phyloP scores from a whole-genome alignment of 2,329 filamentous ascomycete species.

The Microdochium paspali region DNA sequence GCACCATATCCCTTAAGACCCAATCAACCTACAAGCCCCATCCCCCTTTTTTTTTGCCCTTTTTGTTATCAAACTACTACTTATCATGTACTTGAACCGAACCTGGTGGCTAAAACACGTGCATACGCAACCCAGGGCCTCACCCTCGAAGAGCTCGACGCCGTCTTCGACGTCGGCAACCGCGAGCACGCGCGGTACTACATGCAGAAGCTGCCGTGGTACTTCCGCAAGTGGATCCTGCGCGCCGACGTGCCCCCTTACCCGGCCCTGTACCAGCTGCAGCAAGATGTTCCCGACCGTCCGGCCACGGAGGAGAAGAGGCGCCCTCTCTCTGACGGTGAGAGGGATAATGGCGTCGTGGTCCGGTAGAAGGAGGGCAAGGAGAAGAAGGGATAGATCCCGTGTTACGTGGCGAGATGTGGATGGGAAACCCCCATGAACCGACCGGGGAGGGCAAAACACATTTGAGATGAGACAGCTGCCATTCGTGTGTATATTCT shows the following conservation, averaged over 20 bases:
- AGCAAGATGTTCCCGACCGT: neutral
- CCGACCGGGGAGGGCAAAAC: too few relatives aligned
- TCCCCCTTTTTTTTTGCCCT: neutral
- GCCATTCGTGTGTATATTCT: too few relatives aligned
- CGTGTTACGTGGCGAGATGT: too few relatives aligned
- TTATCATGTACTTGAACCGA: too few relatives aligned
- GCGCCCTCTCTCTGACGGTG: neutral
- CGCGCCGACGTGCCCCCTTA: constrained; percentile 2
- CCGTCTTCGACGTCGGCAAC: constrained; percentile 20
- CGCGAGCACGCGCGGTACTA: constrained; percentile 5
- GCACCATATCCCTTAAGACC: too few relatives aligned
- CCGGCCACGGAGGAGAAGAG: neutral
- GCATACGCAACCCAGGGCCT: neutral
- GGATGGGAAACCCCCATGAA: too few relatives aligned
- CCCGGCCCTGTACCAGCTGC: constrained; percentile 4
- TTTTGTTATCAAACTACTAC: too few relatives aligned
- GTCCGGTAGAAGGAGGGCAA: neutral
- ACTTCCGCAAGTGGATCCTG: constrained; percentile 4
- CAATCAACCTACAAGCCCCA: too few relatives aligned
- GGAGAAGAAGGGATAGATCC: too few relatives aligned
- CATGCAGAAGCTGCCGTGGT: constrained; percentile 5
- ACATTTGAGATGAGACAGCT: too few relatives aligned
- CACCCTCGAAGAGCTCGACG: constrained; percentile 33
- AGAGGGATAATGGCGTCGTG: neutral
- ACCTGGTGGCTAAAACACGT: neutral